Evolutionary conservation across 805 yeast species (phyloP).

Genomic region (Zygosaccharomyces pseudorouxii): DNA sequence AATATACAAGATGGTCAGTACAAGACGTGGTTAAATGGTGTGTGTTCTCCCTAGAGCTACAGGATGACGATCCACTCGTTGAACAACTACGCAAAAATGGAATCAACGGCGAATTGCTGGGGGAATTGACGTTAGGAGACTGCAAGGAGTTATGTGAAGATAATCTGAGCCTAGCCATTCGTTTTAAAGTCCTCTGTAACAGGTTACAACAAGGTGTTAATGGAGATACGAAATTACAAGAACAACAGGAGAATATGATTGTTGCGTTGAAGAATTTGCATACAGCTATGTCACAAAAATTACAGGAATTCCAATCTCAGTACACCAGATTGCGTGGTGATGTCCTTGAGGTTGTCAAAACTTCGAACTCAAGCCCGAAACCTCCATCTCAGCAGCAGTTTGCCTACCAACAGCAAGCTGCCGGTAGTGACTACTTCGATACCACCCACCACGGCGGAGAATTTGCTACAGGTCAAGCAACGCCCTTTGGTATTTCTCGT

Average conservation of each 20-base stretch:
- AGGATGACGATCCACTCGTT: slow-evolving; percentile 15
- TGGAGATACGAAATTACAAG: slow-evolving; percentile 17
- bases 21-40: slow-evolving; percentile 29
- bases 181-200: slow-evolving; percentile 55
- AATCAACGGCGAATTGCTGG: slow-evolving; percentile 57
- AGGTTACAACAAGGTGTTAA: slow-evolving; percentile 35
- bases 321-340: slow-evolving; percentile 30
- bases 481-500: slow-evolving; percentile 9
- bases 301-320: slow-evolving; percentile 33
- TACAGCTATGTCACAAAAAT: slow-evolving; percentile 23
- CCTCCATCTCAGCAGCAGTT: slow-evolving; percentile 10
- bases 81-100: slow-evolving; percentile 19
- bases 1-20: slow-evolving; percentile 22
- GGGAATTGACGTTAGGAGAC: slow-evolving; percentile 64
- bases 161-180: slow-evolving; percentile 51
- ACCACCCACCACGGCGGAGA: slow-evolving; percentile 13
- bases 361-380: slow-evolving; percentile 11
- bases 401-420: slow-evolving; percentile 9
- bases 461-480: slow-evolving; percentile 10
- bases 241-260: slow-evolving; percentile 34
- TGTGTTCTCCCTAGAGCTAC: slow-evolving; percentile 14
- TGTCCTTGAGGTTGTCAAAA: slow-evolving; percentile 29
- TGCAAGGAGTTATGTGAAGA: slow-evolving; percentile 66
- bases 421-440: slow-evolving; percentile 22
- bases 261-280: slow-evolving; percentile 27